Evolutionary conservation across 768 basidiomycete species (phyloP), one percentile per base, ranked within the genome.

Genomic region (Leccinum variicolor): DNA sequence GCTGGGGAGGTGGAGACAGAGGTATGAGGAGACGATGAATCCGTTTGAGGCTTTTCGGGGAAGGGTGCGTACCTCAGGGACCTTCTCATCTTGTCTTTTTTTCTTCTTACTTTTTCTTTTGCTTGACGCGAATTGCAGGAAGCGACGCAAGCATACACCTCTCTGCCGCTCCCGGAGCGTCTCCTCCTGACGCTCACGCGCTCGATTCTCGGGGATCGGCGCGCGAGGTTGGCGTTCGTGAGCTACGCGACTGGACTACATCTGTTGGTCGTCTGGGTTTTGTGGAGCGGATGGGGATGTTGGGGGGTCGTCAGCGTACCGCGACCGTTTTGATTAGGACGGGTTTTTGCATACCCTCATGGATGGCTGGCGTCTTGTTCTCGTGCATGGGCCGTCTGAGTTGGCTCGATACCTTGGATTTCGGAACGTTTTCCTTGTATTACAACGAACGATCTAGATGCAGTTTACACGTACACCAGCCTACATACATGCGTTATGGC

Each of bases 11-110:
- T 99, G 98, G 73, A 85, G 87, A 50, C 83, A 88, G 61, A 81
- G 94, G 69, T 99, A 99, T 67, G 96, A 98, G 69, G 92, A 97
- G 74, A 85, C 92, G 53, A 94, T 98, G 85, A 98, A 99, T 68
- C 96, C 97, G 0, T 99, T 99, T 69, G 95, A 98, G 72, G 94
- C 90, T 7, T 98, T 99, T 81, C 85, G 94, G 61, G 94, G 96
- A 2, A 80, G 94, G 71, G 96, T 97, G 65, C 63, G 94, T 83
- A 6, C 4, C 5, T 56, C 29, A 19, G 26, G 17, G 17, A 4
- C 36, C 17, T 3, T n/a, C 36, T n/a, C 4, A 9, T 39, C 6
- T 36, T 14, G 5, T 8, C 13, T 39, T 9, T 17, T n/a, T 4
- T 2, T n/a, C 17, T 2, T 17, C 15, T n/a, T 17, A n/a, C 8